phyloP scores from a whole-genome alignment of 768 basidiomycete genomes.

The Asterophora lycoperdoides region DNA sequence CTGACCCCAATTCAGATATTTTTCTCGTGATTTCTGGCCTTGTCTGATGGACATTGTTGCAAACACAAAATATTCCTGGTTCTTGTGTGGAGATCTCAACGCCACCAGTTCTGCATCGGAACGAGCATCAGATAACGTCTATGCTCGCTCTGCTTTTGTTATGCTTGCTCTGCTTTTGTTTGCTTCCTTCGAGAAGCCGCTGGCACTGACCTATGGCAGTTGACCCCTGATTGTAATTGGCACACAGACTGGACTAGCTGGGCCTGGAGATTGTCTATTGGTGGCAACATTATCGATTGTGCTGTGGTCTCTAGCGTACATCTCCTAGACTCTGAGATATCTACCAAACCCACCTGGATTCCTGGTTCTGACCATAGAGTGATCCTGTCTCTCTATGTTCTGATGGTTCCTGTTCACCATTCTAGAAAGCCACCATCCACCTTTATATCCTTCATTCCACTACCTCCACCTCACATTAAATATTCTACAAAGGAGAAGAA shows the following conservation, averaged over 20 bases:
- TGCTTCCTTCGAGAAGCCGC: constrained; percentile 8
- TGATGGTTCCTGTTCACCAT: too few relatives aligned
- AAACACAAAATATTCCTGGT: background rate
- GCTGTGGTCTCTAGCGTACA: constrained; percentile 8
- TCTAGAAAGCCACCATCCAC: too few relatives aligned
- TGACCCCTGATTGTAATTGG: constrained; percentile 4
- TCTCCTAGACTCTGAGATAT: constrained; percentile 6
- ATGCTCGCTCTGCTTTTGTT: background rate
- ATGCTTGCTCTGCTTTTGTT: too few relatives aligned
- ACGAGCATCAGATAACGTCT: constrained; percentile 6
- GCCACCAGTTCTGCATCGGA: constrained; percentile 11
- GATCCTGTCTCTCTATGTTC: background rate
- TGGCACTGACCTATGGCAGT: constrained; percentile 16
- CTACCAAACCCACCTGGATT: background rate
- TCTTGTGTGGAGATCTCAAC: constrained; percentile 16
- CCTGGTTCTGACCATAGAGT: constrained; percentile 4
- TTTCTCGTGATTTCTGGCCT: constrained; percentile 10
- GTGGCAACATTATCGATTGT: constrained; percentile 21
- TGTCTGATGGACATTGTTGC: constrained; percentile 4
- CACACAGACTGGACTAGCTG: constrained; percentile 15
- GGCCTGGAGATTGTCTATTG: background rate
- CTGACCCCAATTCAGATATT: constrained; percentile 7
- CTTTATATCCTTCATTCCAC: background rate
- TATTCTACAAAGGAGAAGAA: constrained; percentile 1
- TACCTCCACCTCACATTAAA: constrained; percentile 2